phyloP scores from a whole-genome alignment of 306 rosid species.

The Sicyos edulis region DNA sequence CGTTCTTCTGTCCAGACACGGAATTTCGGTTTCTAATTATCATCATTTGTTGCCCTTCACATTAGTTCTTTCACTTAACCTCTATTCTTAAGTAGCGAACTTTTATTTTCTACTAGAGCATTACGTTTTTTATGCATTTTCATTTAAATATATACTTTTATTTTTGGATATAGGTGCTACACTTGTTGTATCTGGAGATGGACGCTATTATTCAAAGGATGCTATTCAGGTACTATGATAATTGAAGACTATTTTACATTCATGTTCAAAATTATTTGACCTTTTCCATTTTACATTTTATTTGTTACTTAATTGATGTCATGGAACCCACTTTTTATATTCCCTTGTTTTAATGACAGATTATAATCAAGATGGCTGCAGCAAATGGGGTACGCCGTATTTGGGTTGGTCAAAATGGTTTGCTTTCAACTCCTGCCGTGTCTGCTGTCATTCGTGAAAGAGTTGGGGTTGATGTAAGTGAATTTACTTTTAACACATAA shows the following conservation, averaged over 20 bases:
- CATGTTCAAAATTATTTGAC: constrained; percentile 17
- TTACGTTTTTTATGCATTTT: not conserved
- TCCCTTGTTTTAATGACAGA: constrained; percentile 38
- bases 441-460: constrained; percentile 94
- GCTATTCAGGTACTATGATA: constrained; percentile 68
- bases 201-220: constrained; percentile 88
- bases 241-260: constrained; percentile 1
- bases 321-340: constrained; percentile 18
- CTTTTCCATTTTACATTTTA: constrained; percentile 9
- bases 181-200: constrained; percentile 97
- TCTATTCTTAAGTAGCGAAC: not conserved
- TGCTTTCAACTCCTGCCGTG: constrained; percentile 99
- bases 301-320: constrained; percentile 2
- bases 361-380: constrained; percentile 83
- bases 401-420: constrained; percentile 92
- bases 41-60: constrained; percentile 14
- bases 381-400: constrained; percentile 87
- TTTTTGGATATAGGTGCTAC: constrained; percentile 59
- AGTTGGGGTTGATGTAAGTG: constrained; percentile 78
- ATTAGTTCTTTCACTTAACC: not conserved
- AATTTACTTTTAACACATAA: not conserved
- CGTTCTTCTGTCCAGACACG: not conserved
- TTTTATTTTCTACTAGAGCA: not conserved
- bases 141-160: not conserved
- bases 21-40: not conserved